These are phyloP conservation scores for Falciphora oryzae DNA, from an alignment of 2,329 filamentous ascomycete species.

Conservation along the genomic window DNA sequence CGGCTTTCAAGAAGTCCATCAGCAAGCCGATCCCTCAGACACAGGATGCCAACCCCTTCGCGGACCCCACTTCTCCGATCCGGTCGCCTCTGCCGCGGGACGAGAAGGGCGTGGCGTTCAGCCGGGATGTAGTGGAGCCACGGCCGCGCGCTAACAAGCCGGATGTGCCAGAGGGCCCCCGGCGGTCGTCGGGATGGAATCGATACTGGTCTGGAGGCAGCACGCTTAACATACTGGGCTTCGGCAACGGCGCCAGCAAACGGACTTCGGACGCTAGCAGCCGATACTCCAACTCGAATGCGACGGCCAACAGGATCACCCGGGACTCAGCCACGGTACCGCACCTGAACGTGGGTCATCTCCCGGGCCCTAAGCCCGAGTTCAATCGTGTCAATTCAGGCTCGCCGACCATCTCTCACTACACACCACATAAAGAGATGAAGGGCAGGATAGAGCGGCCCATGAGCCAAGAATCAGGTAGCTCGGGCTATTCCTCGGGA, in stretches of 20 bases:
- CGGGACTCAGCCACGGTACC: slow-evolving; percentile 65
- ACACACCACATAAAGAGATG: slow-evolving; percentile 47
- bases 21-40: slow-evolving; percentile 53
- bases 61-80: slow-evolving; percentile 15
- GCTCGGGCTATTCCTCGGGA: slow-evolving; percentile 56
- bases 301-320: slow-evolving; percentile 38
- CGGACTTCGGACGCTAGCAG: slow-evolving; percentile 50
- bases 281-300: slow-evolving; percentile 40
- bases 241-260: slow-evolving; percentile 41
- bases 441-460: slow-evolving; percentile 56
- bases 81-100: slow-evolving; percentile 31
- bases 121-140: slow-evolving; percentile 21
- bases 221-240: slow-evolving; percentile 58
- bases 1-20: slow-evolving; percentile 57
- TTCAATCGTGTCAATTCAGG: slow-evolving; percentile 63
- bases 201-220: slow-evolving; percentile 72
- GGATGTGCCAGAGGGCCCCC: slow-evolving; percentile 35
- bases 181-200: slow-evolving; percentile 70
- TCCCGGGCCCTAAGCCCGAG: slow-evolving; percentile 48
- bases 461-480: slow-evolving; percentile 40
- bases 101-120: slow-evolving; percentile 35
- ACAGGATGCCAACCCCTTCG: slow-evolving; percentile 19
- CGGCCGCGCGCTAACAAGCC: slow-evolving; percentile 25
- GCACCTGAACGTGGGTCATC: slow-evolving; percentile 54
- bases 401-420: slow-evolving; percentile 63